Evolutionary conservation across 2,329 filamentous ascomycete genomes (phyloP).

Genomic region (Sclerotinia glacialis): DNA sequence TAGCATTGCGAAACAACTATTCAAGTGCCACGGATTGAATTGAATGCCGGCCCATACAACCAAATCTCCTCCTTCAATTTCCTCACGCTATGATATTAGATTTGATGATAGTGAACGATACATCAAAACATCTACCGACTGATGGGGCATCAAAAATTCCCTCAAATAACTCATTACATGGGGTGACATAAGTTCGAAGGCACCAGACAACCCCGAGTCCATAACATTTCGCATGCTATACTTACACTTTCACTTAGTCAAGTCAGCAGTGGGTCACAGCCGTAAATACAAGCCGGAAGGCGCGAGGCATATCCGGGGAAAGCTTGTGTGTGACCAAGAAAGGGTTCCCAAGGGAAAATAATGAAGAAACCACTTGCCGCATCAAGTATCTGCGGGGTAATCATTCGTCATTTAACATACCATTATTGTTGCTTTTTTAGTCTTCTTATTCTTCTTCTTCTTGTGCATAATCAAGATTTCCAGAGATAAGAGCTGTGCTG

Average conservation of each 20-base stretch:
- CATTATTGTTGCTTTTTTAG: slow-evolving; percentile 5
- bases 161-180: background rate
- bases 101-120: background rate
- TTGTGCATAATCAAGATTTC: background rate
- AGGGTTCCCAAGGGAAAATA: background rate
- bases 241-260: background rate
- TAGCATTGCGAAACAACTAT: background rate
- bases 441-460: too few species aligned
- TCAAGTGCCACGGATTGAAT: slow-evolving; percentile 1
- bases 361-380: background rate
- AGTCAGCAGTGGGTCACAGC: background rate
- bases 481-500: background rate
- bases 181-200: background rate
- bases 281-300: background rate
- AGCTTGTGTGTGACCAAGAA: background rate
- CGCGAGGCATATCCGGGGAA: slow-evolving; percentile 1
- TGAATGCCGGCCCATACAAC: slow-evolving; percentile 1
- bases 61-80: background rate
- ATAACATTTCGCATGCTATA: too few species aligned
- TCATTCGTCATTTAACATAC: background rate
- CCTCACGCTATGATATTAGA: background rate
- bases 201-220: background rate
- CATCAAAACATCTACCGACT: background rate
- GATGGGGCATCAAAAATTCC: background rate
- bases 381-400: slow-evolving; percentile 1